phyloP scores from a whole-genome alignment of 2,329 filamentous ascomycete species.

The Anthostomella pinea region DNA sequence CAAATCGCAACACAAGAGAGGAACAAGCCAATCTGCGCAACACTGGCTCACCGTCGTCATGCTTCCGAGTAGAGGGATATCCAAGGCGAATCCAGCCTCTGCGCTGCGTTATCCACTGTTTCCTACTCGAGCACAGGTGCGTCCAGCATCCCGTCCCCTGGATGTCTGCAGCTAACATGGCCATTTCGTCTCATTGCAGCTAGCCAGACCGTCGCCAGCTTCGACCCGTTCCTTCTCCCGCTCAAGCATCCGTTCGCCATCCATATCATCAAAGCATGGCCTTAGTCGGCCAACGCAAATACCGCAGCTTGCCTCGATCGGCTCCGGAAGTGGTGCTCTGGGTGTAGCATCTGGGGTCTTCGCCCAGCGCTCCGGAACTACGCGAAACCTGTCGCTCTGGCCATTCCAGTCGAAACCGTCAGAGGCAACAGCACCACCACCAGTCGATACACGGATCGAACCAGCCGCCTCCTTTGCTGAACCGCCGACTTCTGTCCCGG shows the following conservation, averaged over 20 bases:
- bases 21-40: not conserved
- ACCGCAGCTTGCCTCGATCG: conserved; percentile 16
- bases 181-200: conserved; percentile 15
- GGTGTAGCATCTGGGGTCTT: conserved; percentile 23
- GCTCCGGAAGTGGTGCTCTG: conserved; percentile 9
- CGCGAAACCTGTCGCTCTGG: conserved; percentile 32
- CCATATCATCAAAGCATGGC: conserved; percentile 18
- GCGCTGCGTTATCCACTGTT: conserved; percentile 34
- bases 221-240: conserved; percentile 24
- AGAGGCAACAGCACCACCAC: conserved; percentile 11
- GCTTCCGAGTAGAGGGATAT: conserved; percentile 54
- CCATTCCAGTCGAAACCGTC: conserved; percentile 27
- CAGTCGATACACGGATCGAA: too few species aligned
- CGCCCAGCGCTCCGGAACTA: conserved; percentile 27
- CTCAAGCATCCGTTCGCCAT: conserved; percentile 16
- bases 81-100: conserved; percentile 43
- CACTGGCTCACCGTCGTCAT: conserved; percentile 34
- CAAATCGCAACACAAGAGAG: not conserved
- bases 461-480: conserved; percentile 17
- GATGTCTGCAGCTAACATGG: too few species aligned
- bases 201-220: conserved; percentile 12
- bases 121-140: conserved; percentile 30
- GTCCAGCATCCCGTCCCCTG: too few species aligned
- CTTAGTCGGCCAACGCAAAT: conserved; percentile 18
- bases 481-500: conserved; percentile 6